Evolutionary conservation across 2,329 filamentous ascomycete genomes (phyloP).

Genomic region (Aschersonia sp.): DNA sequence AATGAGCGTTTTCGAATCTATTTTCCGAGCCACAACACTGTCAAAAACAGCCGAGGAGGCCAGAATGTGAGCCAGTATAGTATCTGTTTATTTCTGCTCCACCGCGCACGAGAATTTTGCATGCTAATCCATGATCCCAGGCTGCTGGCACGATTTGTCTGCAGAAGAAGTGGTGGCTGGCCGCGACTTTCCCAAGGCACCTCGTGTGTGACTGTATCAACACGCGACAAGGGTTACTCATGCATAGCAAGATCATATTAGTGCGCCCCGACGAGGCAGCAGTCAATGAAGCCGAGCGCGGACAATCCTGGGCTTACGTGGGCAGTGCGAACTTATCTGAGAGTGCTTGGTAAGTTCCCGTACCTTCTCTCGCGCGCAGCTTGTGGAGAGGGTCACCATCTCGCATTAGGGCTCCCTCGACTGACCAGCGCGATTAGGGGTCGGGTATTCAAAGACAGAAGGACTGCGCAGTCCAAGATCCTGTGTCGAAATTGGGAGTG

Average conservation of each 20-base stretch:
- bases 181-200: conserved; percentile 52
- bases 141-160: conserved; percentile 74
- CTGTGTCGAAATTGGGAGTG: conserved; percentile 93
- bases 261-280: conserved; percentile 19
- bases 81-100: neutral
- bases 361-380: neutral
- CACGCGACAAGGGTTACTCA: conserved; percentile 53
- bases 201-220: conserved; percentile 66
- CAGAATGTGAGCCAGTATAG: conserved; percentile 9
- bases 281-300: neutral
- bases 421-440: conserved; percentile 43
- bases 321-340: conserved; percentile 89
- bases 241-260: conserved; percentile 72
- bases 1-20: conserved; percentile 53
- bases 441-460: conserved; percentile 54
- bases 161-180: conserved; percentile 56
- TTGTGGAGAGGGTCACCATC: too few relatives aligned
- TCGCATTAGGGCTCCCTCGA: conserved; percentile 1
- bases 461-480: conserved; percentile 54
- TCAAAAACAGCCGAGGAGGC: conserved; percentile 49
- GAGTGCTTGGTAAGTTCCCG: conserved; percentile 64
- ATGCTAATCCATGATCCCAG: conserved; percentile 20
- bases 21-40: conserved; percentile 63
- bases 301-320: conserved; percentile 63
- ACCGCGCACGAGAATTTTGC: neutral